Base-by-base conservation (phyloP, 2,329 filamentous ascomycete genomes). In the Chalara sp. region DNA sequence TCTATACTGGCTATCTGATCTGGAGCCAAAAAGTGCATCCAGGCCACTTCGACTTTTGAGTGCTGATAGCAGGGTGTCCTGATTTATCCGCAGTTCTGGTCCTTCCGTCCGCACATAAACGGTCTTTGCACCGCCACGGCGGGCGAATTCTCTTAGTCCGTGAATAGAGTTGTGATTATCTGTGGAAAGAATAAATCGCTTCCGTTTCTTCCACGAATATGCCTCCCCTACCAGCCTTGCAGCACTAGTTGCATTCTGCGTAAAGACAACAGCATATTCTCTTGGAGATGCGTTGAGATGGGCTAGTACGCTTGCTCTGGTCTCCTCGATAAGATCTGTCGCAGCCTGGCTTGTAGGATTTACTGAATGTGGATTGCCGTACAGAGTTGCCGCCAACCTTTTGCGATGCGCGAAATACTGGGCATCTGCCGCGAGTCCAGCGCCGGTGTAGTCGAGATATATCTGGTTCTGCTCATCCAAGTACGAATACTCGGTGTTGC, bases 111-210 rank as follows among this genome's bases (percentile, higher is more conserved):
- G 63, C 6, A 72, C 58, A 53, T 71, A 71, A 0, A 54, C 49
- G 0, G 62, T 67, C 3, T 46, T 49, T 2, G 64, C 58, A 1
- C 60, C 55, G 10, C 48, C 56, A 0, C 57, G 55, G 5, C 59
- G 53, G 2, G 69, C 69, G 44, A 65, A 71, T 51, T 69, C 64
- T 2, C 70, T 62, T 28, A 72, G 49, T 1, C 70, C 70, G 46
- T 71, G 67, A 52, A 72, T 48, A 1, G 69, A 71, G 61, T 72
- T 72, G 54, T 72, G 70, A 57, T 72, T 72, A 53, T 72, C 70
- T 5, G 62, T 59, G 0, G 69, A 70, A 30, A 72, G 53, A 6
- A 72, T 64, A 0, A 70, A 58, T 1, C 59, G 57, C 0, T 51
- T 49, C 1, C 56, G 42, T 1, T 55, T 52, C 4, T 47, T 28